These are phyloP conservation scores for Pinus taeda DNA, from an alignment of 75 land plant species.

Conservation along the genomic window DNA sequence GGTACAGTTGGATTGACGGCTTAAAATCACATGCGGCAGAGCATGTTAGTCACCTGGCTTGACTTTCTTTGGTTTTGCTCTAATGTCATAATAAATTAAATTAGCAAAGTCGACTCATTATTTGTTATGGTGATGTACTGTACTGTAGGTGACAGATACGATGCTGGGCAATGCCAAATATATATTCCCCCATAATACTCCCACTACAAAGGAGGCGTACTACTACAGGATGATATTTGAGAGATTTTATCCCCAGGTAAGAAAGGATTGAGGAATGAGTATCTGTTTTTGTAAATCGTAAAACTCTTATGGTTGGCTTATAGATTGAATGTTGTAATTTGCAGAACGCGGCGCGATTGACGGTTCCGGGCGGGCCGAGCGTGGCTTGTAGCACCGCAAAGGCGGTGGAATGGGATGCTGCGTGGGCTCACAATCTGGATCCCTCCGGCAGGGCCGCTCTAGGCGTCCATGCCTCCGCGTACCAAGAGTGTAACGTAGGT, in stretches of 20 bases:
- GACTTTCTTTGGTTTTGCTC: too few species aligned
- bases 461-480: conserved; percentile 81
- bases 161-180: conserved; percentile 82
- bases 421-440: conserved; percentile 12
- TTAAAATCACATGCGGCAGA: conserved; percentile 71
- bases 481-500: conserved; percentile 7
- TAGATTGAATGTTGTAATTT: not conserved
- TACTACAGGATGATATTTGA: conserved; percentile 89
- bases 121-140: conserved; percentile 33
- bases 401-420: conserved; percentile 86
- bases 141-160: conserved; percentile 79
- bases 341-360: conserved; percentile 81
- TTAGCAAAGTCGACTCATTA: too few species aligned
- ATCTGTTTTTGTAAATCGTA: too few species aligned
- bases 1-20: conserved; percentile 98
- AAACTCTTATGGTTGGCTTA: too few species aligned
- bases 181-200: conserved; percentile 87
- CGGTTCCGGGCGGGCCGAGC: conserved; percentile 65
- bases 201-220: conserved; percentile 82
- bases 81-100: too few species aligned
- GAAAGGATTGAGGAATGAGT: too few species aligned
- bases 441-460: conserved; percentile 94
- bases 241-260: conserved; percentile 71
- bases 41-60: not conserved
- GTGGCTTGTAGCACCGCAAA: conserved; percentile 64